Evolutionary conservation across 1,284 basidiomycete genomes (phyloP).

Genomic region (Amylostereum areolatum): DNA sequence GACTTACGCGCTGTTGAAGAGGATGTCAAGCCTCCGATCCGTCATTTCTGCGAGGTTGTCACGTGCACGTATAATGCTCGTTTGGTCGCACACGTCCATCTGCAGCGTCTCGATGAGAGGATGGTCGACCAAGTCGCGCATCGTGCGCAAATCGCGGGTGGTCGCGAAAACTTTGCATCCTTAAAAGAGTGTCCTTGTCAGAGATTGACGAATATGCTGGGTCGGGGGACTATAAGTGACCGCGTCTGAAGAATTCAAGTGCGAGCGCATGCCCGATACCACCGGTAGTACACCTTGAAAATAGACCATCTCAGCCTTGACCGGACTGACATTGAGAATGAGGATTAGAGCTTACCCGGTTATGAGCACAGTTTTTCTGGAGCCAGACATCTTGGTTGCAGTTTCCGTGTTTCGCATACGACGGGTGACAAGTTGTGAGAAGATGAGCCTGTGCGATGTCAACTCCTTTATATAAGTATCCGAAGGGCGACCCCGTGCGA

Average conservation of each 20-base stretch:
- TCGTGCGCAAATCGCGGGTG: not conserved
- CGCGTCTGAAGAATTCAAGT: not conserved
- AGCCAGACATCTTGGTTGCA: too few relatives aligned
- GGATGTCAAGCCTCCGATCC: not conserved
- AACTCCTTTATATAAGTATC: too few relatives aligned
- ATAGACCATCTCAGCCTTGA: too few relatives aligned
- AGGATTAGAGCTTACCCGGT: too few relatives aligned
- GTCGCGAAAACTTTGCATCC: not conserved
- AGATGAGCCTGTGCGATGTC: too few relatives aligned
- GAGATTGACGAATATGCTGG: too few relatives aligned
- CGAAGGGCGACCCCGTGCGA: too few relatives aligned
- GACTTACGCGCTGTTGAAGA: not conserved
- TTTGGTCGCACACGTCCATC: not conserved
- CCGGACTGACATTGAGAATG: too few relatives aligned
- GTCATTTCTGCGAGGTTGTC: not conserved
- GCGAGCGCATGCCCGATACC: slow-evolving; percentile 1
- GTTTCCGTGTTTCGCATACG: too few relatives aligned
- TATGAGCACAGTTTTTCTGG: too few relatives aligned
- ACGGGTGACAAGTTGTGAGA: too few relatives aligned
- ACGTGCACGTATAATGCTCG: not conserved
- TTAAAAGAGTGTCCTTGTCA: too few relatives aligned
- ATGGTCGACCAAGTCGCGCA: not conserved
- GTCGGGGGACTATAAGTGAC: not conserved
- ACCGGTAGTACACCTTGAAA: not conserved
- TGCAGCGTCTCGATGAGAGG: not conserved